Conservation (phyloP, 768 basidiomycete genomes). For the Megacollybia marginata region DNA sequence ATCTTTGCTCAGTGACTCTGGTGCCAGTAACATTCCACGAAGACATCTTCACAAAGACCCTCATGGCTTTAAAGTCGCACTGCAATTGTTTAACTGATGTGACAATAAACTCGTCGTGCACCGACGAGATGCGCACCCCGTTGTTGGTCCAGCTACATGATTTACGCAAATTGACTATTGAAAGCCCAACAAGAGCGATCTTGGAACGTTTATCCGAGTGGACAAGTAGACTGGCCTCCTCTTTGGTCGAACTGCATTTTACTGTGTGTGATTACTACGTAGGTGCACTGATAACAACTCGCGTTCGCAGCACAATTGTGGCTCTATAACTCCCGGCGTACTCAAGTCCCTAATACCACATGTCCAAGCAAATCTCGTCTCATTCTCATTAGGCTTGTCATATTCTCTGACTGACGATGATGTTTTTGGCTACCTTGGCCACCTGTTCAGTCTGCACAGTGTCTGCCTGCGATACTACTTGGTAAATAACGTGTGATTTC, state of each 20-base stretch:
- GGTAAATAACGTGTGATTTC: conserved; percentile 21
- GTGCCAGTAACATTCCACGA: conserved; percentile 2
- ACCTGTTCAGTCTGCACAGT: conserved; percentile 29
- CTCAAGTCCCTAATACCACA: conserved; percentile 36
- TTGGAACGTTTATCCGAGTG: conserved; percentile 20
- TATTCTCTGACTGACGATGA: conserved; percentile 52
- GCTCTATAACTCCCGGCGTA: conserved; percentile 57
- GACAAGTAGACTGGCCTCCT: conserved; percentile 27
- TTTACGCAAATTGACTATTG: conserved; percentile 4
- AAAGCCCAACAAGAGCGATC: conserved; percentile 1
- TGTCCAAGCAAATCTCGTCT: conserved; percentile 21
- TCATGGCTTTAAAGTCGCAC: conserved; percentile 3
- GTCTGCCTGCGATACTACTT: conserved; percentile 45
- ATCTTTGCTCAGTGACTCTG: conserved; percentile 3
- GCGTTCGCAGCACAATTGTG: conserved; percentile 42
- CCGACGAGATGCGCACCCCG: background rate
- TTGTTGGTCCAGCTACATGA: background rate
- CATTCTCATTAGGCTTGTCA: conserved; percentile 45
- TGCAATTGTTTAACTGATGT: background rate
- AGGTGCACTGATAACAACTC: background rate
- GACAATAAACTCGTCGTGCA: conserved; percentile 3
- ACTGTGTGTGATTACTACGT: conserved; percentile 25
- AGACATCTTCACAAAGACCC: conserved; percentile 1
- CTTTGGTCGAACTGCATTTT: conserved; percentile 33
- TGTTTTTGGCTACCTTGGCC: conserved; percentile 37